Percentiles rank a stretch among this genome's conserved stretches.
Conservation (phyloP, 2,329 filamentous ascomycete species). For the Biscogniauxia marginata region DNA sequence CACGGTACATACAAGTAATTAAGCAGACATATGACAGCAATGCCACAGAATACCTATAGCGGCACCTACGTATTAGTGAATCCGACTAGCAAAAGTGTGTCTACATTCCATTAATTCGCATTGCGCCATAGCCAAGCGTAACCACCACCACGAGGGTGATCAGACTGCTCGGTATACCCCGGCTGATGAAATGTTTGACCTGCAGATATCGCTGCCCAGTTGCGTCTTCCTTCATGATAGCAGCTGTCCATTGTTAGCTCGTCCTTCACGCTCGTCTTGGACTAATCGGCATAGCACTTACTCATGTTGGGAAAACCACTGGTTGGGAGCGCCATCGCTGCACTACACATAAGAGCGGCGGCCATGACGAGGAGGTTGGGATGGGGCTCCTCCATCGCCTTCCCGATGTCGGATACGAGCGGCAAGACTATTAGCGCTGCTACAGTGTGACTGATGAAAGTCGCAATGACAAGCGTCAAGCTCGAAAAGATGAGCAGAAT, state of each 20-base stretch:
- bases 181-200: slow-evolving; percentile 90
- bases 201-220: slow-evolving; percentile 89
- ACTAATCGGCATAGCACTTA: slow-evolving; percentile 52
- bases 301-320: slow-evolving; percentile 99
- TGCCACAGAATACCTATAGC: background rate
- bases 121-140: slow-evolving; percentile 85
- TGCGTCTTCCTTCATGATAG: slow-evolving; percentile 98
- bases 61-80: background rate
- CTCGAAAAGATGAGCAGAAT: slow-evolving; percentile 82
- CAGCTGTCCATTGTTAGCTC: slow-evolving; percentile 45
- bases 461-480: slow-evolving; percentile 88
- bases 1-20: too few species aligned
- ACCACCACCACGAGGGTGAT: slow-evolving; percentile 80
- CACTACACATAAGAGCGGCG: slow-evolving; percentile 91
- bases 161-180: slow-evolving; percentile 86
- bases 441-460: slow-evolving; percentile 97
- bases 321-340: slow-evolving; percentile 95
- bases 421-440: slow-evolving; percentile 93
- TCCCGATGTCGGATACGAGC: slow-evolving; percentile 82
- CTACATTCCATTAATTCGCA: slow-evolving; percentile 58
- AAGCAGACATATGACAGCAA: background rate
- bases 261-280: background rate
- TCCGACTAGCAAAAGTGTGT: background rate
- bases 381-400: slow-evolving; percentile 82
- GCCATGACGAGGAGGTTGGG: slow-evolving; percentile 96